Evolutionary conservation across 108 stramenopile genomes (phyloP).

Genomic region (Ochromonas danica): DNA sequence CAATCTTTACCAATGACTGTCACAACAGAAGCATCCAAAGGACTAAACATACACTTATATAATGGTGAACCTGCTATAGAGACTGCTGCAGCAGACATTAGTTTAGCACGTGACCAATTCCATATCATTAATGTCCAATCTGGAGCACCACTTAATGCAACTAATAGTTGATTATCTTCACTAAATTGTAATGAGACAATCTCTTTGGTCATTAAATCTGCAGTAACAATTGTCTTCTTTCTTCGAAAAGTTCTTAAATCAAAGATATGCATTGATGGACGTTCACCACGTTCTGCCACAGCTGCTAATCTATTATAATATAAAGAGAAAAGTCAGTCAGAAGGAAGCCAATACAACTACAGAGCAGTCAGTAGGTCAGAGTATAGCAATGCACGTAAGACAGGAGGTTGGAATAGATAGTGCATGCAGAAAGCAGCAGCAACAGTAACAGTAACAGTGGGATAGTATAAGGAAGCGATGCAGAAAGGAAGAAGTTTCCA

Average conservation of each 20-base stretch:
- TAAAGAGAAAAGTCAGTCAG: too few relatives aligned
- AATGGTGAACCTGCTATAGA: conserved; percentile 11
- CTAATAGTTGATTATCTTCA: conserved; percentile 49
- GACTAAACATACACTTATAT: conserved; percentile 53
- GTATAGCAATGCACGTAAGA: too few relatives aligned
- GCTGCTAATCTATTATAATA: conserved; percentile 8
- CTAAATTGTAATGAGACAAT: conserved; percentile 50
- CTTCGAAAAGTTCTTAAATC: conserved; percentile 25
- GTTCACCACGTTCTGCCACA: conserved; percentile 29
- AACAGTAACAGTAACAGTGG: too few relatives aligned
- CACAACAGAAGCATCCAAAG: conserved; percentile 49
- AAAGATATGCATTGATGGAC: conserved; percentile 27
- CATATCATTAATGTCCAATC: conserved; percentile 56
- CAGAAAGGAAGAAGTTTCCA: too few relatives aligned
- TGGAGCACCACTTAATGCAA: conserved; percentile 50
- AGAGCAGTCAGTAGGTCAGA: too few relatives aligned
- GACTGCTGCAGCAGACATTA: conserved; percentile 41
- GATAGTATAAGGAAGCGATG: too few relatives aligned
- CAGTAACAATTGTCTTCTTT: not conserved
- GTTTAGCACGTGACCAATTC: conserved; percentile 55
- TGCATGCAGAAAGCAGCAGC: too few relatives aligned
- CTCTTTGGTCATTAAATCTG: conserved; percentile 23
- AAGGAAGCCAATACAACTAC: too few relatives aligned
- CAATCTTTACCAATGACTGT: conserved; percentile 48
- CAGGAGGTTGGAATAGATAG: too few relatives aligned